Evolutionary conservation across 441 rosid genomes (phyloP), one percentile per base, ranked within the genome.

Genomic region (Sinapis alba): DNA sequence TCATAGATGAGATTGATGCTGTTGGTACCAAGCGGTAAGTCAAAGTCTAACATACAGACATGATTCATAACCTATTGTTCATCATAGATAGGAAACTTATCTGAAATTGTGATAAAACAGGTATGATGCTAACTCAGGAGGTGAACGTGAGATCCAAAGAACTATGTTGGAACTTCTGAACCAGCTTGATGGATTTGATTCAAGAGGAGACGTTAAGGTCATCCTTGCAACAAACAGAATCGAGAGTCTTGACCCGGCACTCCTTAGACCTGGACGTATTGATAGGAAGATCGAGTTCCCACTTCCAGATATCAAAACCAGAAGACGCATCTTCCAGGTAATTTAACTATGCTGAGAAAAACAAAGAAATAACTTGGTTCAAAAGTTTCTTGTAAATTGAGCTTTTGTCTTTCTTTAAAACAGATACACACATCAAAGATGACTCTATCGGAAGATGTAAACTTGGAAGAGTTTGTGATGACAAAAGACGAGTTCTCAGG

Each of bases 391-490:
- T 69, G 50, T 43, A 64, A 20, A 76, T 58, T 0, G 57, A 30
- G 56, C 12, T 58, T 38, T 0, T 15, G 6, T 30, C 7, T n/a
- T 51, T 67, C 16, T 32, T 7, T 69, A 8, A 62, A 62, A 54
- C 73, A 95, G 99, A 95, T 93, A 75, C 99, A 96, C 84, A 96
- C 98, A 72, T 83, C 97, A 1, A 87, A 97, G 83, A 96, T 93
- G 99, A 96, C 98, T 41, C 80, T 95, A 0, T 19, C 76, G 0
- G 71, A 76, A 50, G 69, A 95, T 74, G 99, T 96, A 63, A 96
- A 96, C 87, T 79, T 93, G 73, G 99, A 96, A 86, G 99, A 96
- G 81, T 93, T 93, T 87, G 98, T 96, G 61, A 96, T 93, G 99
- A 96, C 99, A 0, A 96, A 93, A 76, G 99, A 96, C 69, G 98